phyloP scores from a whole-genome alignment of 305 asterid species.

The Petunia hybrid region DNA sequence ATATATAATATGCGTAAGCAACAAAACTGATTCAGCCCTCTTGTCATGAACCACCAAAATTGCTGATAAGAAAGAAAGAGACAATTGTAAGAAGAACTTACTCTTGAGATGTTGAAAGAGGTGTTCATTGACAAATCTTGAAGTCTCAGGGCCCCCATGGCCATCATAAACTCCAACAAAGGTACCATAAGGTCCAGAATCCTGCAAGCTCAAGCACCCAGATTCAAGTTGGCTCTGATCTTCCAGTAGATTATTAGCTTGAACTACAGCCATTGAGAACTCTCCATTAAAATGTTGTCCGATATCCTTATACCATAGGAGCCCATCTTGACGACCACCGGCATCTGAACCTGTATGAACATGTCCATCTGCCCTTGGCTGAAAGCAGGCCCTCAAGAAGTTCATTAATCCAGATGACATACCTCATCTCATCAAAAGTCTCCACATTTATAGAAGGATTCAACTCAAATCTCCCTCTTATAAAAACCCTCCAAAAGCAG shows the following conservation, averaged over 20 bases:
- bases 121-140: slow-evolving; percentile 68
- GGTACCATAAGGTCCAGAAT: slow-evolving; percentile 73
- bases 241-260: slow-evolving; percentile 76
- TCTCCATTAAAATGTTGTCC: slow-evolving; percentile 80
- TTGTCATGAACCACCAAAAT: neutral
- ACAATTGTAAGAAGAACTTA: slow-evolving; percentile 42
- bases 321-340: slow-evolving; percentile 69
- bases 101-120: slow-evolving; percentile 86
- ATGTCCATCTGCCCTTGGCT: slow-evolving; percentile 67
- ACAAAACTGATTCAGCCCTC: neutral
- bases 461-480: slow-evolving; percentile 24
- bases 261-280: slow-evolving; percentile 85
- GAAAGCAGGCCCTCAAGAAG: slow-evolving; percentile 84
- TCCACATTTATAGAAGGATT: slow-evolving; percentile 55
- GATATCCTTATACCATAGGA: slow-evolving; percentile 76
- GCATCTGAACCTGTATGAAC: slow-evolving; percentile 68
- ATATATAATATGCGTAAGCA: neutral
- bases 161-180: slow-evolving; percentile 78
- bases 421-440: slow-evolving; percentile 83
- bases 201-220: slow-evolving; percentile 65
- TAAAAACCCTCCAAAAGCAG: neutral
- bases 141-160: slow-evolving; percentile 80
- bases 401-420: slow-evolving; percentile 89
- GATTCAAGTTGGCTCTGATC: slow-evolving; percentile 84
- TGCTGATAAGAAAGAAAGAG: neutral